Percentiles rank a stretch among this genome's conserved stretches.
Evolutionary conservation across 306 rosid genomes (phyloP).

Genomic region (Rosa multiflora): DNA sequence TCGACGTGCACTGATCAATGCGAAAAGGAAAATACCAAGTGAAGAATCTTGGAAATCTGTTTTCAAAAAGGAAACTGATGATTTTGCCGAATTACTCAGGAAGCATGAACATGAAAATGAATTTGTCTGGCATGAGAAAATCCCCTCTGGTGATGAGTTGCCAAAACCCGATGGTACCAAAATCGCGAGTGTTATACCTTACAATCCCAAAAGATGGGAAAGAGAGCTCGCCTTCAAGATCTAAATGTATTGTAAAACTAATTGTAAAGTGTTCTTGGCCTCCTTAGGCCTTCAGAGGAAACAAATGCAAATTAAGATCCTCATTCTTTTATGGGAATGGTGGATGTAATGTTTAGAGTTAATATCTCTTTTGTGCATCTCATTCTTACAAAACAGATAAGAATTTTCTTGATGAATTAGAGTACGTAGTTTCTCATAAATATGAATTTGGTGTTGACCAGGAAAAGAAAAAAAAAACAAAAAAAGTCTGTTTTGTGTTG

Average conservation of each 20-base stretch:
- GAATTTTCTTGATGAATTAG: background rate
- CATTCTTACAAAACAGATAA: background rate
- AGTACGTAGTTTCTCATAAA: too few species aligned
- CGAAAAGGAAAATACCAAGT: slow-evolving; percentile 38
- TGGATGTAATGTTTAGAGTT: background rate
- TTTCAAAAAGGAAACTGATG: slow-evolving; percentile 42
- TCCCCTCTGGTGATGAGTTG: slow-evolving; percentile 42
- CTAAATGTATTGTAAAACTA: slow-evolving; percentile 14
- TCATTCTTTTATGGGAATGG: background rate
- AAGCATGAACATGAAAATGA: slow-evolving; percentile 65
- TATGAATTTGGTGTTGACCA: background rate
- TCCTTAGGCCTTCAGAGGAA: background rate
- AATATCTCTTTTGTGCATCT: background rate
- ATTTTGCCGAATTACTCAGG: slow-evolving; percentile 54
- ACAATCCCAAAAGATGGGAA: slow-evolving; percentile 64
- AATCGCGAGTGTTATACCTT: slow-evolving; percentile 54
- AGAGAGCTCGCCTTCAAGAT: slow-evolving; percentile 51
- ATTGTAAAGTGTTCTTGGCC: background rate
- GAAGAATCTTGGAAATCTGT: slow-evolving; percentile 52
- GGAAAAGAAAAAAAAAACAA: background rate
- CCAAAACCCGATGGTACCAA: slow-evolving; percentile 50
- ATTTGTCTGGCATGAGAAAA: slow-evolving; percentile 63
- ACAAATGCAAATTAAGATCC: background rate
- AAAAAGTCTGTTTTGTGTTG: background rate
- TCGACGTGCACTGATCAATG: slow-evolving; percentile 38